Base-by-base conservation (phyloP, 345 rosid genomes). In the Aquilaria yunnanensis region DNA sequence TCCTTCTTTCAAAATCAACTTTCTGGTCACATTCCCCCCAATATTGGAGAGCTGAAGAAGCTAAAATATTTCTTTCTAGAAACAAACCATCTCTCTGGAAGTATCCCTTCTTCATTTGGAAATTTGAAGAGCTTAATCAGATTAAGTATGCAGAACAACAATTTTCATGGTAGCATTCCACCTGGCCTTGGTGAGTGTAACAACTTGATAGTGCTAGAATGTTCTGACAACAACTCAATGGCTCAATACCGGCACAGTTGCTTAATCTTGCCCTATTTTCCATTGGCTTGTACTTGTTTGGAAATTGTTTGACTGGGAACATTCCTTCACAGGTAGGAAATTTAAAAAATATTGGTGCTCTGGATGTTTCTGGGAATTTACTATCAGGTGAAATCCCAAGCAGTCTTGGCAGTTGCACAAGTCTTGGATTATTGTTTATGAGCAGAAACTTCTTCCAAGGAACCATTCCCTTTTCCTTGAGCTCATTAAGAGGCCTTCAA, bases 401-500 rank as follows among this genome's bases (percentile, higher is more conserved):
- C 8, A 64, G 47, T 4, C 59, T 79, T 13, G 77, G 73, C 11
- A 56, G 51, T 29, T 82, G 82, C 37, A 31, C 16, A 30, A 51
- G 16, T 10, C 57, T 80, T 56, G 64, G 51, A 16, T 2, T 2
- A 6, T 54, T 77, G 9, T 0, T 13, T 16, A 1, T 82, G 72
- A 47, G 3, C 0, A 61, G 64, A 0, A 79, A 82, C 52, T 61
- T 59, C 4, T 72, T 82, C 4, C 57, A 59, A 49, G 78, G 80
- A 0, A 1, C 57, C 29, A 73, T 82, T 23, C 79, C 84, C 10
- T 5, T 63, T 0, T 70, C 79, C 6, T 63, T 76, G 10, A 45
- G 70, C 59, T 60, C 65, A 4, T 53, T 79, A 49, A 59, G 62
- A 67, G 72, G 72, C 32, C 72, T 75, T 33, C 33, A 47, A 16